A percentile compares a stretch with the other conserved stretches of the same genome.
These are phyloP conservation scores for Penicillium mononematosum DNA, from an alignment of 495 filamentous ascomycete species.

Conservation along the genomic window DNA sequence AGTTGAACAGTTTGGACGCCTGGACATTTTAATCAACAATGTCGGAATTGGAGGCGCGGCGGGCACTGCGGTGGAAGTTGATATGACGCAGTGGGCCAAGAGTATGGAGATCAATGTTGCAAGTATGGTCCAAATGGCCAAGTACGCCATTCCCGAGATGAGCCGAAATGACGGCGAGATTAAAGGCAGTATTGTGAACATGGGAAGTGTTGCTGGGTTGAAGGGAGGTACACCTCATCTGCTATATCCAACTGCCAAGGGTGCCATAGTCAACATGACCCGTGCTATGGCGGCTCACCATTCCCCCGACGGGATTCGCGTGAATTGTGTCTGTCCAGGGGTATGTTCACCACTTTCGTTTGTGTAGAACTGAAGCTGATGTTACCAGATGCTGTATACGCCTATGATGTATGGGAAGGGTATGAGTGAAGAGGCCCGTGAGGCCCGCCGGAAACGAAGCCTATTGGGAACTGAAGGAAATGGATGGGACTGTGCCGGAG, in stretches of 20 bases:
- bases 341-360: constrained; percentile 13
- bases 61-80: constrained; percentile 55
- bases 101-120: constrained; percentile 57
- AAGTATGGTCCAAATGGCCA: constrained; percentile 58
- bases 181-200: constrained; percentile 54
- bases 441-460: constrained; percentile 47
- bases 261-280: constrained; percentile 59
- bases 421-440: constrained; percentile 49
- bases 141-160: constrained; percentile 56
- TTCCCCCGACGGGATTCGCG: constrained; percentile 50
- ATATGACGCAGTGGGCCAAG: constrained; percentile 52
- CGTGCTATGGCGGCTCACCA: constrained; percentile 60
- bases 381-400: constrained; percentile 52
- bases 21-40: constrained; percentile 59
- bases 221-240: constrained; percentile 58
- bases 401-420: constrained; percentile 57
- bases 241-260: constrained; percentile 61
- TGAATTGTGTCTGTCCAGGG: constrained; percentile 61
- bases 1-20: constrained; percentile 40
- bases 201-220: constrained; percentile 56
- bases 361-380: background rate
- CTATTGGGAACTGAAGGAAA: constrained; percentile 55
- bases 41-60: constrained; percentile 54
- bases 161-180: constrained; percentile 38
- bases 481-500: constrained; percentile 49